phyloP scores from a whole-genome alignment of 140 eudicot species.

The Anethum foeniculum region DNA sequence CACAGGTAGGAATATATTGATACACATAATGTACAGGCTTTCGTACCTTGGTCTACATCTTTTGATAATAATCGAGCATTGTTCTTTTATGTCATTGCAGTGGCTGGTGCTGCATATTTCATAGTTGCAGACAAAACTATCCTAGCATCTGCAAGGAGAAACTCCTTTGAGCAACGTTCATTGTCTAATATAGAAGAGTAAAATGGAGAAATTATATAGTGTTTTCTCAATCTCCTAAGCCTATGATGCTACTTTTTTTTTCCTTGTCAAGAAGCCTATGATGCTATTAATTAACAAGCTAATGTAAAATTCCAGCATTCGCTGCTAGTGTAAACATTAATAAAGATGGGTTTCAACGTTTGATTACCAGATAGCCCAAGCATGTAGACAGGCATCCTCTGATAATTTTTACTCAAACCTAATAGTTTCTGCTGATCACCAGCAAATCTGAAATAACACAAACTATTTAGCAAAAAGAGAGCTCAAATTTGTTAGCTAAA shows the following conservation, averaged over 20 bases:
- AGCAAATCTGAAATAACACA: background rate
- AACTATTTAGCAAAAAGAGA: background rate
- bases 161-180: no score
- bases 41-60: background rate
- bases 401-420: background rate
- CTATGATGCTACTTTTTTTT: no score
- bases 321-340: background rate
- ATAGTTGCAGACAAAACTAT: conserved; percentile 91
- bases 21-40: background rate
- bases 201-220: no score
- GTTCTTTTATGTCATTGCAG: conserved; percentile 23
- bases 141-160: conserved; percentile 40
- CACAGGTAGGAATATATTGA: conserved; percentile 36
- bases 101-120: conserved; percentile 87
- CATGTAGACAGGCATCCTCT: background rate
- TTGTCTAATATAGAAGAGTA: no score
- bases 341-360: background rate
- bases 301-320: no score
- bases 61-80: background rate
- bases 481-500: background rate
- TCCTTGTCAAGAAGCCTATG: no score
- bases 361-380: background rate
- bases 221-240: no score
- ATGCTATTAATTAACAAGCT: no score
- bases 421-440: background rate